These are phyloP conservation scores for Podaxis mareebaensis DNA, from an alignment of 768 basidiomycete genomes.

Conservation along the genomic window DNA sequence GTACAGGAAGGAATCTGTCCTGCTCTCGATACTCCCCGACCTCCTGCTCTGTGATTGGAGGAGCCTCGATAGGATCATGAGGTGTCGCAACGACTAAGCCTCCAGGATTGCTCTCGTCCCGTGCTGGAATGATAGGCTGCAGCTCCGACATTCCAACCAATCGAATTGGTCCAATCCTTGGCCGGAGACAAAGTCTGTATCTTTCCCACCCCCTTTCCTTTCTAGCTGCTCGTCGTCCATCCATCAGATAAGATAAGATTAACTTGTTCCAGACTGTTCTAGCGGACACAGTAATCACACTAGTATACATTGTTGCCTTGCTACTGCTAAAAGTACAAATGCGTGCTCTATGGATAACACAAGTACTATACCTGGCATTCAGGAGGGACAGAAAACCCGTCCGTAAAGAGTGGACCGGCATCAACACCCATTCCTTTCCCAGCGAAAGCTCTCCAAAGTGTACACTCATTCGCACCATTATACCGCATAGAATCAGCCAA, in stretches of 20 bases:
- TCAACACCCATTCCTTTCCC: constrained; percentile 46
- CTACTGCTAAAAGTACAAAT: no score
- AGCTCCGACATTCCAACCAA: constrained; percentile 32
- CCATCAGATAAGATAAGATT: constrained; percentile 15
- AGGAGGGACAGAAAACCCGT: constrained; percentile 23
- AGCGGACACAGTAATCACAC: no score
- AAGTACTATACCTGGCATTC: constrained; percentile 21
- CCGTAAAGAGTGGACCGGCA: constrained; percentile 25
- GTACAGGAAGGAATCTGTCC: constrained; percentile 91
- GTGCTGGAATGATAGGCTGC: constrained; percentile 43
- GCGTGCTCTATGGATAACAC: no score
- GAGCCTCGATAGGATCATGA: constrained; percentile 53
- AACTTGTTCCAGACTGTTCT: neutral
- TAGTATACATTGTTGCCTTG: no score
- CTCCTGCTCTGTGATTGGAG: constrained; percentile 87
- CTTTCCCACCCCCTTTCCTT: neutral
- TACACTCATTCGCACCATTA: constrained; percentile 11
- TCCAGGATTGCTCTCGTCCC: constrained; percentile 34
- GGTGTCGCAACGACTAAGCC: constrained; percentile 31
- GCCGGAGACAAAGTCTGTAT: neutral
- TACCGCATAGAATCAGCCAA: constrained; percentile 2
- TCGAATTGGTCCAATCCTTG: constrained; percentile 15
- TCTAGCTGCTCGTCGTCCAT: neutral
- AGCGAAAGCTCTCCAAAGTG: constrained; percentile 43
- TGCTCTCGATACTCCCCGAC: constrained; percentile 95